Percentiles rank a stretch among this genome's conserved stretches.
phyloP scores from a whole-genome alignment of 2,329 filamentous ascomycete species.

The Fusarium duplospermum region DNA sequence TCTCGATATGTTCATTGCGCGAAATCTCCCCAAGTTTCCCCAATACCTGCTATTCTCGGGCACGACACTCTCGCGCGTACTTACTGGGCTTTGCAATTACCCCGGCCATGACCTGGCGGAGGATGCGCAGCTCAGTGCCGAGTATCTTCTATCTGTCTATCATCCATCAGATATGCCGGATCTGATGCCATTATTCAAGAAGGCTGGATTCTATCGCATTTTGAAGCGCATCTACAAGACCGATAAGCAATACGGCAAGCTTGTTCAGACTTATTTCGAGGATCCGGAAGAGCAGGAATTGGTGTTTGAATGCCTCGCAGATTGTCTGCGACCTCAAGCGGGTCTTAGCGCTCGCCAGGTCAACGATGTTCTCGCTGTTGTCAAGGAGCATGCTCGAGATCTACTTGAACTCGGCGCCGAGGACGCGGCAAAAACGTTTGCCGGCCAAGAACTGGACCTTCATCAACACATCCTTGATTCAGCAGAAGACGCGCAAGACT shows the following conservation, averaged over 20 bases:
- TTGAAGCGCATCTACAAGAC: conserved; percentile 87
- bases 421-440: conserved; percentile 74
- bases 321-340: conserved; percentile 75
- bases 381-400: conserved; percentile 73
- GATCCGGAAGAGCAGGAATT: conserved; percentile 80
- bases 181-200: conserved; percentile 81
- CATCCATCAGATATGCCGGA: conserved; percentile 84
- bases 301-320: conserved; percentile 82
- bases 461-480: conserved; percentile 74
- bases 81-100: conserved; percentile 86
- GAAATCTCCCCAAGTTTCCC: conserved; percentile 95
- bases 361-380: conserved; percentile 75
- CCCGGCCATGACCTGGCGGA: conserved; percentile 84
- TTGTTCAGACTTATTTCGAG: conserved; percentile 86
- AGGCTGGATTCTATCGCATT: conserved; percentile 89
- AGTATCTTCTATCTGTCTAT: conserved; percentile 94
- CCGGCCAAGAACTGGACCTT: conserved; percentile 69
- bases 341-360: conserved; percentile 76
- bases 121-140: conserved; percentile 95
- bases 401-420: conserved; percentile 75
- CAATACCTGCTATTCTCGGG: conserved; percentile 94
- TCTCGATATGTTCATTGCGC: conserved; percentile 97
- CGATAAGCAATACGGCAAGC: conserved; percentile 82
- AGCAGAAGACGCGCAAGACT: conserved; percentile 68
- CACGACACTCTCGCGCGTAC: conserved; percentile 82